These are phyloP conservation scores for Dittrichia graveolens DNA, from an alignment of 129 eudicot species.

Conservation along the genomic window DNA sequence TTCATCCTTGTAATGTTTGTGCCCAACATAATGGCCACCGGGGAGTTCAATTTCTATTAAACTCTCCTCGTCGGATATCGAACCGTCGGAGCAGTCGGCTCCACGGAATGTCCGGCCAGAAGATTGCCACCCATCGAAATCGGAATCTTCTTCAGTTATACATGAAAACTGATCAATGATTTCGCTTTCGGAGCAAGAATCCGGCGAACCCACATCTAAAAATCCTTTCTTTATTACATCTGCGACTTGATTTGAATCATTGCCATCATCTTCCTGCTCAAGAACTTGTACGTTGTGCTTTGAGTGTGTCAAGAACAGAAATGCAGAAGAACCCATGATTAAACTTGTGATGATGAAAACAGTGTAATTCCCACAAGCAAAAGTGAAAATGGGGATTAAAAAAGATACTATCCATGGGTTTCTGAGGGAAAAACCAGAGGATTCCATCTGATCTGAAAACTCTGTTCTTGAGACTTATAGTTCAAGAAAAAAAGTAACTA, in stretches of 20 bases:
- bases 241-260: background rate
- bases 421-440: constrained; percentile 33
- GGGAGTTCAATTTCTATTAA: constrained; percentile 78
- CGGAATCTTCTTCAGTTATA: constrained; percentile 68
- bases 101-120: constrained; percentile 33
- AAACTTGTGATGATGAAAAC: constrained; percentile 36
- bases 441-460: constrained; percentile 41
- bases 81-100: constrained; percentile 57
- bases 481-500: background rate
- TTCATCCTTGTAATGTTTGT: constrained; percentile 28
- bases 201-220: constrained; percentile 37
- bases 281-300: constrained; percentile 30
- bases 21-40: constrained; percentile 53
- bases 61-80: constrained; percentile 95
- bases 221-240: constrained; percentile 3
- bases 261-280: constrained; percentile 15
- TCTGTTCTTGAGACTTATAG: constrained; percentile 20
- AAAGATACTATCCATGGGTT: constrained; percentile 45
- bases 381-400: constrained; percentile 39
- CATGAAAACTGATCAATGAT: constrained; percentile 41
- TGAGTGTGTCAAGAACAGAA: constrained; percentile 36
- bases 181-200: constrained; percentile 55
- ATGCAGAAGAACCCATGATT: constrained; percentile 38
- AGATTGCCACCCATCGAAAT: constrained; percentile 42
- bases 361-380: constrained; percentile 32